A percentile compares a stretch with the other conserved stretches of the same genome.
phyloP scores from a whole-genome alignment of 2,329 filamentous ascomycete genomes.

The Phialemoniopsis sp. region DNA sequence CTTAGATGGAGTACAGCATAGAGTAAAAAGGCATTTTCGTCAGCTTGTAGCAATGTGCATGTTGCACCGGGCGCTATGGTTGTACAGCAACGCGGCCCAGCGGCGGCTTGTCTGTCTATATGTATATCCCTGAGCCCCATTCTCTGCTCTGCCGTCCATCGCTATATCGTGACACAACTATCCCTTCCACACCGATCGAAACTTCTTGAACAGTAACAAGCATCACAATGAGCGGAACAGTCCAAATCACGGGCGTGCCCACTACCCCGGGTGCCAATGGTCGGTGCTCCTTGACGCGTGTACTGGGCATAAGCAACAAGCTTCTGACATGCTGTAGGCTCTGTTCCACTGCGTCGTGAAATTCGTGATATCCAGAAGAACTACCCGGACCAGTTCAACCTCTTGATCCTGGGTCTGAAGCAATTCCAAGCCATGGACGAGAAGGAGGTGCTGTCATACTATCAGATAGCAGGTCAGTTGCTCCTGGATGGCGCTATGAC shows the following conservation, averaged over 20 bases:
- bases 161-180: too few species aligned
- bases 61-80: too few species aligned
- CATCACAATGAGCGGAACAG: constrained; percentile 7
- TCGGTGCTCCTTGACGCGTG: not conserved
- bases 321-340: constrained; percentile 3
- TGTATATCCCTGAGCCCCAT: too few species aligned
- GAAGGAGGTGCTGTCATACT: constrained; percentile 48
- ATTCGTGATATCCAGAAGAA: constrained; percentile 47
- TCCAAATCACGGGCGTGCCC: constrained; percentile 14
- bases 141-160: too few species aligned
- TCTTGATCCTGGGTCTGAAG: constrained; percentile 56
- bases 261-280: constrained; percentile 12
- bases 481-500: not conserved
- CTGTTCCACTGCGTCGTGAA: constrained; percentile 39
- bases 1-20: too few species aligned
- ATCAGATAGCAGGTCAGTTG: constrained; percentile 52
- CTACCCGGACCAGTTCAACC: constrained; percentile 49
- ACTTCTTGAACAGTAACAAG: too few species aligned
- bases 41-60: too few species aligned
- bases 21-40: too few species aligned
- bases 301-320: not conserved
- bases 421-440: constrained; percentile 49
- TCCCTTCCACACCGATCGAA: too few species aligned
- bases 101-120: too few species aligned
- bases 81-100: too few species aligned